Conservation (phyloP, 306 rosid genomes). For the Sindora glabra region DNA sequence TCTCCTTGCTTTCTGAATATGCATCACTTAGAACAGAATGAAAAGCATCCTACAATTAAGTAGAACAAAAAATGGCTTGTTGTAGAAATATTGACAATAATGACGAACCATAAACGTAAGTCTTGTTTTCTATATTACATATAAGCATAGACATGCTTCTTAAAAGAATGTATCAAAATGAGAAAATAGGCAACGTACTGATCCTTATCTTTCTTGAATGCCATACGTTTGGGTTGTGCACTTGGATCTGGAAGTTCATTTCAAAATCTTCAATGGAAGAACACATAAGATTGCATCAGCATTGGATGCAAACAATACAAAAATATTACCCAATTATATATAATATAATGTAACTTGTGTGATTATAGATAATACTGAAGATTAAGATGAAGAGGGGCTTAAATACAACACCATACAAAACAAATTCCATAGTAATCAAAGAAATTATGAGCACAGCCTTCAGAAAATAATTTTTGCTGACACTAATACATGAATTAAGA, state of each 20-base stretch:
- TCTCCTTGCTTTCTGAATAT: not conserved
- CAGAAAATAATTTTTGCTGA: not conserved
- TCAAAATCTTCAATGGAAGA: conserved; percentile 57
- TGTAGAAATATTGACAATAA: too few species aligned
- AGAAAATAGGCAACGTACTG: conserved; percentile 51
- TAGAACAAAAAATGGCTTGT: not conserved
- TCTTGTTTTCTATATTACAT: too few species aligned
- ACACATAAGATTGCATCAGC: conserved; percentile 23
- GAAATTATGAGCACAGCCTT: not conserved
- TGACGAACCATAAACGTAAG: too few species aligned
- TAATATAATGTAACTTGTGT: too few species aligned
- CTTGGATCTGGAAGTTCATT: conserved; percentile 97
- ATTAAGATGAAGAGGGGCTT: too few species aligned
- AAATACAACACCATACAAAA: not conserved
- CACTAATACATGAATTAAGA: not conserved
- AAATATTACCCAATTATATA: not conserved
- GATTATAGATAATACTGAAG: too few species aligned
- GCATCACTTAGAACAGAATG: too few species aligned
- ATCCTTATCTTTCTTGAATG: conserved; percentile 78
- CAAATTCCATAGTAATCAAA: not conserved
- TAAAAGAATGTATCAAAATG: not conserved
- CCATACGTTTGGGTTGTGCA: conserved; percentile 97
- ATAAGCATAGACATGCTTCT: not conserved
- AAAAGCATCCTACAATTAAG: not conserved
- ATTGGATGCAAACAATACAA: conserved; percentile 2